phyloP scores from a whole-genome alignment of 805 yeast species.

The Candida sphagnicola region DNA sequence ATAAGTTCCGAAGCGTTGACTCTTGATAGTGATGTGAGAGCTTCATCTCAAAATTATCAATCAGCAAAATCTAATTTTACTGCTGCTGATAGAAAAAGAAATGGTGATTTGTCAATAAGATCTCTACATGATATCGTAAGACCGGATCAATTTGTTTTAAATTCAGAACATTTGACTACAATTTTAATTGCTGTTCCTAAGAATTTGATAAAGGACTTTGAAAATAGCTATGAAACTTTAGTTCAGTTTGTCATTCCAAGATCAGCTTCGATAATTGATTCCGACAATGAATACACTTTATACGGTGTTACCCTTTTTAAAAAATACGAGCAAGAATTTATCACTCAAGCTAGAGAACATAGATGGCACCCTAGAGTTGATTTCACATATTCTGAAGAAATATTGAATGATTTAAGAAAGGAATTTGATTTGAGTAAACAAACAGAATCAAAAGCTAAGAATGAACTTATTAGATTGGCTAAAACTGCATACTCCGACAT shows the following conservation, averaged over 20 bases:
- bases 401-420: conserved; percentile 64
- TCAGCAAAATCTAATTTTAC: conserved; percentile 78
- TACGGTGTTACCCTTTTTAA: conserved; percentile 83
- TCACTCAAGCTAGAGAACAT: conserved; percentile 69
- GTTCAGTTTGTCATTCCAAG: conserved; percentile 87
- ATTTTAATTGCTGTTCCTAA: conserved; percentile 88
- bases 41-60: conserved; percentile 70
- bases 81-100: conserved; percentile 88
- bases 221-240: conserved; percentile 69
- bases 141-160: conserved; percentile 76
- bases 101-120: conserved; percentile 89
- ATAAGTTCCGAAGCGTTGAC: conserved; percentile 76
- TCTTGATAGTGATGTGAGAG: conserved; percentile 79
- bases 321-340: conserved; percentile 69
- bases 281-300: conserved; percentile 70
- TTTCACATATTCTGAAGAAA: conserved; percentile 77
- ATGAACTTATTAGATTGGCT: conserved; percentile 78
- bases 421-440: conserved; percentile 76
- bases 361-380: conserved; percentile 89
- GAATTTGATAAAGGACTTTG: conserved; percentile 53
- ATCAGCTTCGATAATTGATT: conserved; percentile 64
- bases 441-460: conserved; percentile 66
- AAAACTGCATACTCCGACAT: conserved; percentile 89
- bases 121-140: conserved; percentile 86
- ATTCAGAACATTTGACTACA: conserved; percentile 83